Evolutionary conservation across 2,329 filamentous ascomycete species (phyloP), one percentile per base, ranked within the genome.

Genomic region (Sporothrix dimorphospora): DNA sequence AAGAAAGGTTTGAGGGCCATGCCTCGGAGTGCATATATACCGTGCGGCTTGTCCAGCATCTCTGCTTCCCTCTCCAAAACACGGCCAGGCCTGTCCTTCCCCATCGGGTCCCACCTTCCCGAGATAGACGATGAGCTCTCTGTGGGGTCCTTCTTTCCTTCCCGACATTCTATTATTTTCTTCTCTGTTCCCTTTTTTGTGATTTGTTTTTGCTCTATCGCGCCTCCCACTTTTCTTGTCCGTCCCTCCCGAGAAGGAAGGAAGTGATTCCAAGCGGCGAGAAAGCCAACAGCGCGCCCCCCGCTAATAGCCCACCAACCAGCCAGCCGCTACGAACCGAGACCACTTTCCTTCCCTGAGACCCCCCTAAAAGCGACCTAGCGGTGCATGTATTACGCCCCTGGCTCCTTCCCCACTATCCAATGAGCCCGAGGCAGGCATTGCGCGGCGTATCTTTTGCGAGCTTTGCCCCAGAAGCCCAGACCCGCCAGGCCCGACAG

Each of bases 381-480:
- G 24, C 1, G 14, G 57, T 57, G 24, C 57, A 40, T 30, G 51
- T 49, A n/a, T n/a, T n/a, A 66, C 61, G n/a, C 70, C 70, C 61
- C 70, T 71, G 38, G 59, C 70, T 40, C 70, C 49, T 71, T 66
- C 70, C 38, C 51, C 66, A 69, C 66, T 27, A 55, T 34, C 61
- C 38, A 42, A 45, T 45, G 38, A 14, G 27, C 27, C 65, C 65
- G 12, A 49, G 14, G 16, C 42, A 66, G 14, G 63, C 45, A 47
- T 67, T 67, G 65, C 65, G 45, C 45, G 65, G 65, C 49, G 57
- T 66, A 47, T 65, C 55, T 49, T 47, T 66, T 49, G 63, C 24
- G 63, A 67, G 42, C 45, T 67, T 51, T 67, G 65, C 65, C 65
- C 45, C 42, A 51, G 45, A 47, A n/a, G 40, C 40, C 63, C 42